Base-by-base conservation (phyloP, 2,329 filamentous ascomycete species). In the Xylariaceae sp. region DNA sequence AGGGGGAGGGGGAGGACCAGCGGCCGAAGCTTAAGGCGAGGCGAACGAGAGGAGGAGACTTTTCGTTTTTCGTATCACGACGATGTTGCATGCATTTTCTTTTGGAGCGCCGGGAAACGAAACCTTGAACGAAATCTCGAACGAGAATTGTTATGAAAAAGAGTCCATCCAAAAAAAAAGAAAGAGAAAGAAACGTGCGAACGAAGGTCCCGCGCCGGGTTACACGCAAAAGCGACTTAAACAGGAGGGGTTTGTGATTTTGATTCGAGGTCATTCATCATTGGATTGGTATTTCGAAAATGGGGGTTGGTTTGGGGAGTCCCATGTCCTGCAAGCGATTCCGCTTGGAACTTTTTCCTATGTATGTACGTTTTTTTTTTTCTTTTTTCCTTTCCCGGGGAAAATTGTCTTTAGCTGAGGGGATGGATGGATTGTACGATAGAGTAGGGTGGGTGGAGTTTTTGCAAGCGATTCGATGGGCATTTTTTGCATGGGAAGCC, bases 1-100 rank as follows among this genome's bases (percentile, higher is more conserved):
- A 4, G 39, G 27, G 27, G 49, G 46, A 26, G 51, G 30, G 9
- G 47, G 47, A 19, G 52, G 31, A 26, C 47, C 50, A 12, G 44
- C 51, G 5, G 42, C 56, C 2, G 48, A 50, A 29, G n/a, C 49
- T 12, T 41, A 48, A 45, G 26, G 50, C 46, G 37, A 27, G 53
- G 26, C 40, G 27, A 57, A 29, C 42, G 44, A 46, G 52, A 50
- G 47, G 7, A 31, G 8, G 8, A 43, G 29, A 37, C 45, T 32
- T 6, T 11, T 8, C 31, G 27, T 47, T 4, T 3, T 9, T 11
- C 3, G 11, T 47, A 3, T 11, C 35, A 37, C 12, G n/a, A 27
- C 7, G 27, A 34, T 11, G n/a, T 35, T 37, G 19, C 8, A 12
- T 39, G 32, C 19, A 19, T 19, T 19, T 19, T 19, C 19, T 45